Conservation (phyloP, 139 green algal species). For the Chlamydomonas applanata region DNA sequence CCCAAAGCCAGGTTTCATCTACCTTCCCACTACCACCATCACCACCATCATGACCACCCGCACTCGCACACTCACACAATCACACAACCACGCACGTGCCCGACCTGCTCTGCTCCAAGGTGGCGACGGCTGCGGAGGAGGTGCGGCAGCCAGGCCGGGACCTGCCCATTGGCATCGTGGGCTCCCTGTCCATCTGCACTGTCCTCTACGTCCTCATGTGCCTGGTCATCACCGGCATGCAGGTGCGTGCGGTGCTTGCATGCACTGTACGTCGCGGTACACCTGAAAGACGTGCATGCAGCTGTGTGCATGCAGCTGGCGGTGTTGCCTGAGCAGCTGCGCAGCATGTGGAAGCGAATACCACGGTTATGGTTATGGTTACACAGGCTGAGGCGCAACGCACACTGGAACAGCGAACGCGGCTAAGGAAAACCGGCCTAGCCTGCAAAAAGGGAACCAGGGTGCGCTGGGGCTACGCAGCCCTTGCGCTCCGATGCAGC, state of each 20-base stretch:
- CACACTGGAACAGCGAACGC: too few species aligned
- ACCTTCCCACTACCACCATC: not conserved
- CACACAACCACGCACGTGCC: too few species aligned
- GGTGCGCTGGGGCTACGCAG: too few species aligned
- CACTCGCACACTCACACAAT: slow-evolving; percentile 20
- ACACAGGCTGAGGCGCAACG: too few species aligned
- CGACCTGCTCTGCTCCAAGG: slow-evolving; percentile 10
- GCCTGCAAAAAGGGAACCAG: too few species aligned
- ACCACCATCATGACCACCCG: not conserved
- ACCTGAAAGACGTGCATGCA: not conserved
- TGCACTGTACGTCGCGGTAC: too few species aligned
- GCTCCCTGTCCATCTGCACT: slow-evolving; percentile 57
- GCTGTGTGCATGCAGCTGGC: not conserved
- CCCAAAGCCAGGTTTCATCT: too few species aligned
- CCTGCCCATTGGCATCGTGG: slow-evolving; percentile 75
- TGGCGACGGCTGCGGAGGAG: slow-evolving; percentile 56
- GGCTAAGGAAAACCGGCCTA: too few species aligned
- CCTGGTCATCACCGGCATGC: slow-evolving; percentile 46
- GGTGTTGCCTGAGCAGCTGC: not conserved
- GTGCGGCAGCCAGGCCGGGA: slow-evolving; percentile 54
- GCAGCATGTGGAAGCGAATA: too few species aligned
- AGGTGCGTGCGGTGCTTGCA: not conserved
- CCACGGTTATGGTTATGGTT: too few species aligned
- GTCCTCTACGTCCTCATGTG: slow-evolving; percentile 59
- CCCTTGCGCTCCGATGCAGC: too few species aligned